Base-by-base conservation (phyloP, 257 asterid species). In the Solanum sparsipilum region DNA sequence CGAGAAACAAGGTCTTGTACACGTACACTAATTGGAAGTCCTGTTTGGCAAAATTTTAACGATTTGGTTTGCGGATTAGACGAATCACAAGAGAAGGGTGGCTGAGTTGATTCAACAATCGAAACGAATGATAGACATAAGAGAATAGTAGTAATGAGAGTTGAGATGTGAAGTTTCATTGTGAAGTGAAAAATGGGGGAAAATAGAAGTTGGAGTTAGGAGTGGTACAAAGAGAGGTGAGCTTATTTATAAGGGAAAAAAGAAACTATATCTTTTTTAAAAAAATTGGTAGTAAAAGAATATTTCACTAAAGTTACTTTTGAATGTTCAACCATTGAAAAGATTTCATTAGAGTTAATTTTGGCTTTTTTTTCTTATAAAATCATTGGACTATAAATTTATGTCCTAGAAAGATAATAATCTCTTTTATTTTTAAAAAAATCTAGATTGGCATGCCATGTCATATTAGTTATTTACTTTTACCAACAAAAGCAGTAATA, bases 1-100 rank as follows among this genome's bases (percentile, higher is more conserved):
- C 97, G 91, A 4, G 98, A 96, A 2, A 96, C 95, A 11, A 96
- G 93, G 93, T 96, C 98, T 16, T 67, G 84, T 1, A 74, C 99
- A 91, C 99, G 75, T 73, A 78, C 68, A 12, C 79, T 87, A 71
- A 93, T 93, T n/a, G 98, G 94, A 11, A 95, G 91, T 7, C 86
- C 29, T 3, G 92, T 88, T 31, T 88, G 89, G 95, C 99, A 96
- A 87, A 96, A 96, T 27, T 89, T 88, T 89, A 91, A 72, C 4
- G 96, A 84, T 74, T 86, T 91, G 36, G 94, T 91, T 18, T 7
- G 88, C 36, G 94, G 92, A 87, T 93, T 86, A 5, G 90, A 39
- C 0, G 91, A 23, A 89, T 93, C 95, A 78, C 98, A 96, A 2
- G 98, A 91, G 90, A 92, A 93, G 5, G 96, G 98, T n/a, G 98